Conservation (phyloP, 305 asterid genomes). For the Plantago lanceolata region DNA sequence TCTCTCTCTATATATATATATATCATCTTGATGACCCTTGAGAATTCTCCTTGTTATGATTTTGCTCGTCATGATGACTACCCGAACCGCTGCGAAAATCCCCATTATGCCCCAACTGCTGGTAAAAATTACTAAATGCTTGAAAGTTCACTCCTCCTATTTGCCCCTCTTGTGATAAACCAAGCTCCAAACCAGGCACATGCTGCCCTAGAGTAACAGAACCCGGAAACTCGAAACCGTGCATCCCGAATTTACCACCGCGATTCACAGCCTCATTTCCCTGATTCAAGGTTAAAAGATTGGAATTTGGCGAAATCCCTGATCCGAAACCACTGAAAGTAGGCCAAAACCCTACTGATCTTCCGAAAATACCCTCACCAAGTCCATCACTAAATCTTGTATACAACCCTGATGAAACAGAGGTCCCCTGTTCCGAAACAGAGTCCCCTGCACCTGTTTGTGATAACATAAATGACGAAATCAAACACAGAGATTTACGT, state of each 20-base stretch:
- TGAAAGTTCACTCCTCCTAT: conserved; percentile 55
- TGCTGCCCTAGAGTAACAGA: conserved; percentile 35
- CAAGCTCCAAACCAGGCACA: conserved; percentile 74
- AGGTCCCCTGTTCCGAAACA: conserved; percentile 58
- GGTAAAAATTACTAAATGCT: conserved; percentile 54
- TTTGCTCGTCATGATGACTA: conserved; percentile 23
- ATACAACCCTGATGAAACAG: conserved; percentile 41
- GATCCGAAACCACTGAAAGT: conserved; percentile 41
- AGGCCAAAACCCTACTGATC: conserved; percentile 56
- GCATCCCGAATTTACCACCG: conserved; percentile 46
- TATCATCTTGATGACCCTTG: conserved; percentile 43
- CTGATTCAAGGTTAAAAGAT: conserved; percentile 28
- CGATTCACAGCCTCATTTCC: conserved; percentile 21
- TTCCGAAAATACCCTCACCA: conserved; percentile 19
- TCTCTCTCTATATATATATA: too few relatives aligned
- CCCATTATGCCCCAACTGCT: conserved; percentile 50
- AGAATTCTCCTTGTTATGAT: conserved; percentile 38
- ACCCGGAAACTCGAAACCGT: conserved; percentile 45
- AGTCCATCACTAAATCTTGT: conserved; percentile 29
- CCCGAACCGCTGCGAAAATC: conserved; percentile 27
- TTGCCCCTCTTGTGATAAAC: conserved; percentile 74
- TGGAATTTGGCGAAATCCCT: conserved; percentile 34
- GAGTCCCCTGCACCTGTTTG: conserved; percentile 43
- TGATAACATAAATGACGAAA: too few relatives aligned
- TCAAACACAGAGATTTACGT: too few relatives aligned